These are phyloP conservation scores for Pseudophaeomoniella oleicola DNA, from an alignment of 2,329 filamentous ascomycete species.

Conservation along the genomic window DNA sequence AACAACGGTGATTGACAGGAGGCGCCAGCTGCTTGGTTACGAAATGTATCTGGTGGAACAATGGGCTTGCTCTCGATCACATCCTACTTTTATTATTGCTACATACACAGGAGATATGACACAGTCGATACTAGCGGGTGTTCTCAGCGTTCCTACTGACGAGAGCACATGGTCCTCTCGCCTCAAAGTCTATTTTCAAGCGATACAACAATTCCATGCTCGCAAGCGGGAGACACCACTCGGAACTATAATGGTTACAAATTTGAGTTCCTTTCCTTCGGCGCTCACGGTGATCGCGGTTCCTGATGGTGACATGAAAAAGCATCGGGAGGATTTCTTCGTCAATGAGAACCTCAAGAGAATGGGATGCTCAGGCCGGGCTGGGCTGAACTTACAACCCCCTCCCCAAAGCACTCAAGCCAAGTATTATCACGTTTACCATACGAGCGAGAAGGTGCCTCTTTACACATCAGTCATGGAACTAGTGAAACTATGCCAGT, in stretches of 20 bases:
- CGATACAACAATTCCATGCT: conserved; percentile 73
- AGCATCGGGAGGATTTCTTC: conserved; percentile 70
- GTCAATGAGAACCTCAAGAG: conserved; percentile 92
- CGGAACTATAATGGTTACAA: conserved; percentile 85
- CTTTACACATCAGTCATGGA: conserved; percentile 70
- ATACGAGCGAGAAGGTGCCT: conserved; percentile 67
- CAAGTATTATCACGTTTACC: conserved; percentile 86
- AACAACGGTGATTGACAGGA: conserved; percentile 60
- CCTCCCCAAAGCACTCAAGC: conserved; percentile 71
- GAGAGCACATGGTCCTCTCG: conserved; percentile 66
- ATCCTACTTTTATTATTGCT: conserved; percentile 81
- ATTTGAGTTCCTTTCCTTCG: conserved; percentile 81
- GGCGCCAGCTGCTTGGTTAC: conserved; percentile 60
- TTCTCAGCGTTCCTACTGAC: conserved; percentile 69
- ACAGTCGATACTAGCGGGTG: conserved; percentile 63
- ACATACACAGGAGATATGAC: conserved; percentile 81
- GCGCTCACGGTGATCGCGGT: conserved; percentile 83
- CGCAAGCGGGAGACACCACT: conserved; percentile 66
- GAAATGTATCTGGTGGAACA: conserved; percentile 92
- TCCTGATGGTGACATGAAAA: conserved; percentile 69
- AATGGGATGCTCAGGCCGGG: conserved; percentile 77
- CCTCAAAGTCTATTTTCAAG: conserved; percentile 71
- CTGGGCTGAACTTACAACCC: conserved; percentile 64
- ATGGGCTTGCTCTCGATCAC: conserved; percentile 85
- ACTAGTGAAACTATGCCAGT: conserved; percentile 80